Conservation (phyloP, 495 filamentous ascomycete species). For the Penicillium tannophilum region DNA sequence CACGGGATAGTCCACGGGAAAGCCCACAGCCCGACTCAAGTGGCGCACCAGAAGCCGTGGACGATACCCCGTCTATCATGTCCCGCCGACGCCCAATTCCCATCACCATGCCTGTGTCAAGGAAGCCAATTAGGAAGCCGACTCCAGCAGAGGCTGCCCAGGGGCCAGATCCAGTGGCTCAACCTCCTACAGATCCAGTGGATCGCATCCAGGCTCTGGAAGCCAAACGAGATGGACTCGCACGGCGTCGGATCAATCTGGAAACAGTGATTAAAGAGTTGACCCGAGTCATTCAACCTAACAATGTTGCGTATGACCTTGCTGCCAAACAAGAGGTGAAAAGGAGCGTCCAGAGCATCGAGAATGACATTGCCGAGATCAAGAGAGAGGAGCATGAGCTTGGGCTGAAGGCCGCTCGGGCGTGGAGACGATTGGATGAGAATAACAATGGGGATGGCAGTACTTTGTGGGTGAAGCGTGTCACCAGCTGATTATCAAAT, state of each 20-base stretch:
- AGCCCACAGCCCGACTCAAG: conserved; percentile 21
- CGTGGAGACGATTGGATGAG: conserved; percentile 76
- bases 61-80: conserved; percentile 42
- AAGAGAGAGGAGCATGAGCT: conserved; percentile 82
- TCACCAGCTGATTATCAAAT: conserved; percentile 48
- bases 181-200: conserved; percentile 49
- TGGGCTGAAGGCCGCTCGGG: conserved; percentile 77
- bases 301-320: conserved; percentile 58
- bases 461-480: conserved; percentile 79
- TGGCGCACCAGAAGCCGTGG: conserved; percentile 35
- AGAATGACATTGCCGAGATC: conserved; percentile 75
- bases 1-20: conserved; percentile 42
- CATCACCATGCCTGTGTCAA: conserved; percentile 41
- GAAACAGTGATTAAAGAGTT: conserved; percentile 71
- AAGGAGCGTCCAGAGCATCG: conserved; percentile 67
- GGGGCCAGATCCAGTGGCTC: conserved; percentile 52
- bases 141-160: conserved; percentile 52
- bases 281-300: conserved; percentile 61
- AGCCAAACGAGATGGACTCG: conserved; percentile 65
- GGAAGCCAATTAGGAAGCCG: conserved; percentile 52
- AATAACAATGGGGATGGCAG: conserved; percentile 71
- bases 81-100: conserved; percentile 52
- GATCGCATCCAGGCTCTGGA: conserved; percentile 69
- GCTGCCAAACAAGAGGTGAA: conserved; percentile 68
- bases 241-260: conserved; percentile 68